Conservation (phyloP, 495 filamentous ascomycete genomes). For the Daldinia childiae region DNA sequence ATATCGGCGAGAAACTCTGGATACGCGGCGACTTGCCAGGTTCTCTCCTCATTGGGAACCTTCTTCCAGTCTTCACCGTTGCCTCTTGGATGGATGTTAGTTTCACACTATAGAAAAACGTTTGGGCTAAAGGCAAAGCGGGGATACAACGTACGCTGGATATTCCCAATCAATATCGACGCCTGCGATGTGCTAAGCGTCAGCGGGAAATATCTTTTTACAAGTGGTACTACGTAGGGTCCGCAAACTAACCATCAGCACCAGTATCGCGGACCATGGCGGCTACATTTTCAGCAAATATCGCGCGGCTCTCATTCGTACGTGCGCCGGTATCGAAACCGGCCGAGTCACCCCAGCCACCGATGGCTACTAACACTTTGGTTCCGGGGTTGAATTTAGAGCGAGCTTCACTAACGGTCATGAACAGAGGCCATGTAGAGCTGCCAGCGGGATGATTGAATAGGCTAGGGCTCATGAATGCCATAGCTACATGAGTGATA, state of each 20-base stretch:
- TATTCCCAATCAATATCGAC: slow-evolving; percentile 86
- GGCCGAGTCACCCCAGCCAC: slow-evolving; percentile 75
- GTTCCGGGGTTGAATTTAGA: slow-evolving; percentile 66
- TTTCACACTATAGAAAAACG: neutral
- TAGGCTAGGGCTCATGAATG: slow-evolving; percentile 68
- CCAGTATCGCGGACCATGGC: slow-evolving; percentile 68
- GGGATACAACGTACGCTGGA: slow-evolving; percentile 60
- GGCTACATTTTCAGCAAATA: slow-evolving; percentile 72
- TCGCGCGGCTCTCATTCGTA: slow-evolving; percentile 59
- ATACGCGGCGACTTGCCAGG: slow-evolving; percentile 71
- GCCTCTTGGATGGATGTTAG: slow-evolving; percentile 57
- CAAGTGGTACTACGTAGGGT: neutral
- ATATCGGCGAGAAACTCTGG: slow-evolving; percentile 69
- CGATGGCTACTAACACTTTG: slow-evolving; percentile 74
- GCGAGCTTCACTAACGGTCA: slow-evolving; percentile 64
- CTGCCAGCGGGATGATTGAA: slow-evolving; percentile 64
- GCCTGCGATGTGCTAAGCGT: slow-evolving; percentile 37
- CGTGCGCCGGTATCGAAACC: slow-evolving; percentile 69
- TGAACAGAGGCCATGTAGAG: slow-evolving; percentile 67
- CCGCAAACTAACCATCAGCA: slow-evolving; percentile 63
- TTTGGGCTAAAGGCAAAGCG: neutral
- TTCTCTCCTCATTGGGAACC: slow-evolving; percentile 68
- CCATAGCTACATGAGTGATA: slow-evolving; percentile 72
- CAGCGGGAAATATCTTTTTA: neutral
- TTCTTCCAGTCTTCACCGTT: slow-evolving; percentile 81